Evolutionary conservation across 2,329 filamentous ascomycete genomes (phyloP).

Genomic region (Talaromyces sp.): DNA sequence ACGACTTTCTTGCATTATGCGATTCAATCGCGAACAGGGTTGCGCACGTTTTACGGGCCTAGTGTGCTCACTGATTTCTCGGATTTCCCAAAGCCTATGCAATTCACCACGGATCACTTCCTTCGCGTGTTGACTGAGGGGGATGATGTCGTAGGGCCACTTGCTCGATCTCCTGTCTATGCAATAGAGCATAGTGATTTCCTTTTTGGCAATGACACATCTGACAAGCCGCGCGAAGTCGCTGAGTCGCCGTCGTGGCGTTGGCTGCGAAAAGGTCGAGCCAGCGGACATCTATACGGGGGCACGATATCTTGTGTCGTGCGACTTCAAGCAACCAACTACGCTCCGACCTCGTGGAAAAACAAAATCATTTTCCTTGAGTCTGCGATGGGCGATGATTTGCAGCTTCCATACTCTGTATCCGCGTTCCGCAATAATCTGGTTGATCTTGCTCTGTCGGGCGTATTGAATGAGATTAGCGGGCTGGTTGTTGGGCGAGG

Average conservation of each 20-base stretch:
- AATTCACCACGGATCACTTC: background rate
- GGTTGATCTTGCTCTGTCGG: slow-evolving; percentile 39
- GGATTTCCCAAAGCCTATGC: background rate
- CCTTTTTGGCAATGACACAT: background rate
- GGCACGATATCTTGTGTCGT: slow-evolving; percentile 24
- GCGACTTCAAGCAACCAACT: background rate
- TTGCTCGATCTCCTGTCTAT: background rate
- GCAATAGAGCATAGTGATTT: background rate
- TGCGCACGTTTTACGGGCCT: slow-evolving; percentile 27
- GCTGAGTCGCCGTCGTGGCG: slow-evolving; percentile 10
- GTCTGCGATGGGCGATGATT: background rate
- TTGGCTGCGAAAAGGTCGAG: slow-evolving; percentile 10
- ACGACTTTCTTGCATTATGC: slow-evolving; percentile 25
- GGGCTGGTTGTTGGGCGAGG: slow-evolving; percentile 41
- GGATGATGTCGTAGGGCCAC: background rate
- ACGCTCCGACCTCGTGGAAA: background rate
- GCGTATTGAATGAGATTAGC: slow-evolving; percentile 37
- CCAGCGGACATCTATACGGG: slow-evolving; percentile 34
- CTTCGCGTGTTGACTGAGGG: background rate
- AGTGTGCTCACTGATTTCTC: slow-evolving; percentile 19
- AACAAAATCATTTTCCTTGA: background rate
- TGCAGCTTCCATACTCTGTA: slow-evolving; percentile 11
- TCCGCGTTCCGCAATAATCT: background rate
- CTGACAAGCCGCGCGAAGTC: slow-evolving; percentile 10
- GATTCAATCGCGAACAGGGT: slow-evolving; percentile 13